Conservation (phyloP, 2,329 filamentous ascomycete genomes). For the Paecilomyces niveus region DNA sequence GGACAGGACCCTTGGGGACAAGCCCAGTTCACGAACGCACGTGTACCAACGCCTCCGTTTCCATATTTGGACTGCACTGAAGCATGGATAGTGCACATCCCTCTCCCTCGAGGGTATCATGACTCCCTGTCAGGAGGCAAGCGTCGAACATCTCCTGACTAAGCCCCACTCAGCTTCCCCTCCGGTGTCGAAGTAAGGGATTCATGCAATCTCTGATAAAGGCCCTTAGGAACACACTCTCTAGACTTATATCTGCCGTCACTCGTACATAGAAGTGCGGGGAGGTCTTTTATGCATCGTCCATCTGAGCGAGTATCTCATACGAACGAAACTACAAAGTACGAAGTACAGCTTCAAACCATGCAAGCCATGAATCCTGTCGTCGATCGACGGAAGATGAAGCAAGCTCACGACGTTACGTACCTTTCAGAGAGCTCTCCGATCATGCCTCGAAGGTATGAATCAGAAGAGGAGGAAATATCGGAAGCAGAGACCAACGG, state of each 20-base stretch:
- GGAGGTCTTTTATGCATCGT: background rate
- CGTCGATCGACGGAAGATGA: constrained; percentile 15
- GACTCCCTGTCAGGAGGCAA: background rate
- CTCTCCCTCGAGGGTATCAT: background rate
- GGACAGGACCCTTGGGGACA: background rate
- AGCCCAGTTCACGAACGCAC: background rate
- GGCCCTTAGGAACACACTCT: background rate
- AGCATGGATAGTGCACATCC: background rate
- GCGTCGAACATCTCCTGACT: background rate
- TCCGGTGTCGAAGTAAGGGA: background rate
- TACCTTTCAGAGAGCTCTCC: background rate
- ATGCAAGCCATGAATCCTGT: background rate
- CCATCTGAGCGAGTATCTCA: background rate
- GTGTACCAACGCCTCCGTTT: background rate
- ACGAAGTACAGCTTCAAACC: background rate
- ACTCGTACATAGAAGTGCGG: background rate
- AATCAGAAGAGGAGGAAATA: constrained; percentile 32
- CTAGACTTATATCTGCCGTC: background rate
- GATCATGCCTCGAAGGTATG: constrained; percentile 23
- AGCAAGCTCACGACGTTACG: constrained; percentile 2
- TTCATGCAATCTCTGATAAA: background rate
- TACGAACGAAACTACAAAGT: background rate
- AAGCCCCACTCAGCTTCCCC: background rate
- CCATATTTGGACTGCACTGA: background rate
- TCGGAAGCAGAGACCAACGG: constrained; percentile 29